Evolutionary conservation across 805 yeast species (phyloP).

Genomic region (Martiniozyma abietophila): DNA sequence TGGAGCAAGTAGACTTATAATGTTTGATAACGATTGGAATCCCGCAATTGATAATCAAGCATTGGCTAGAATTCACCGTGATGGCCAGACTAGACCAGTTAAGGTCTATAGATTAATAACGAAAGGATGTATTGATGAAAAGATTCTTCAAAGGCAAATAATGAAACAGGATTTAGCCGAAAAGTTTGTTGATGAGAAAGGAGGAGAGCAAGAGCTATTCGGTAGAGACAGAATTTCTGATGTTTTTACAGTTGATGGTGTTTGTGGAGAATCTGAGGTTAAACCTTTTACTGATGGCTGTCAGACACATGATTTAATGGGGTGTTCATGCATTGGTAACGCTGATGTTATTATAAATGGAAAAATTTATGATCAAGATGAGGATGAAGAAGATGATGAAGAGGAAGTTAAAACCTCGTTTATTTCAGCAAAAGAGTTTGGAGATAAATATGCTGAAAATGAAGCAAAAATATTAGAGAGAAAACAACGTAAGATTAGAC

Average conservation of each 20-base stretch:
- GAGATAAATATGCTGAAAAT: conserved; percentile 18
- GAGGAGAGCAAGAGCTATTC: conserved; percentile 52
- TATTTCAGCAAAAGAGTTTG: conserved; percentile 47
- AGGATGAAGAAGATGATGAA: conserved; percentile 11
- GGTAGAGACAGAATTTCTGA: conserved; percentile 61
- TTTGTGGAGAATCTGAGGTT: conserved; percentile 14
- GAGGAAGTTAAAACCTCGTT: conserved; percentile 29
- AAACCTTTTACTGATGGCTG: conserved; percentile 32
- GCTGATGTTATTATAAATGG: conserved; percentile 28
- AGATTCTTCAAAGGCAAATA: conserved; percentile 84
- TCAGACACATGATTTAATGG: conserved; percentile 72
- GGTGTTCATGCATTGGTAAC: conserved; percentile 50
- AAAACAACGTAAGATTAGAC: conserved; percentile 34
- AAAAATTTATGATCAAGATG: conserved; percentile 9
- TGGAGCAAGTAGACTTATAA: conserved; percentile 79
- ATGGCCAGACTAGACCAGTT: conserved; percentile 78
- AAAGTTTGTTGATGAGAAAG: conserved; percentile 44
- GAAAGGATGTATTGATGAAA: conserved; percentile 89
- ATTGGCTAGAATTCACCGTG: conserved; percentile 91
- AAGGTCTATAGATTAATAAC: conserved; percentile 75
- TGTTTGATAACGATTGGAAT: conserved; percentile 96
- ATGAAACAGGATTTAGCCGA: conserved; percentile 75
- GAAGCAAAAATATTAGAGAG: conserved; percentile 25
- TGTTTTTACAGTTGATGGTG: conserved; percentile 46
- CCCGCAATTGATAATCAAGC: conserved; percentile 91